Percentiles rank a stretch among this genome's conserved stretches.
phyloP scores from a whole-genome alignment of 352 stramenopile species.

The Phytophthora cryptogea region DNA sequence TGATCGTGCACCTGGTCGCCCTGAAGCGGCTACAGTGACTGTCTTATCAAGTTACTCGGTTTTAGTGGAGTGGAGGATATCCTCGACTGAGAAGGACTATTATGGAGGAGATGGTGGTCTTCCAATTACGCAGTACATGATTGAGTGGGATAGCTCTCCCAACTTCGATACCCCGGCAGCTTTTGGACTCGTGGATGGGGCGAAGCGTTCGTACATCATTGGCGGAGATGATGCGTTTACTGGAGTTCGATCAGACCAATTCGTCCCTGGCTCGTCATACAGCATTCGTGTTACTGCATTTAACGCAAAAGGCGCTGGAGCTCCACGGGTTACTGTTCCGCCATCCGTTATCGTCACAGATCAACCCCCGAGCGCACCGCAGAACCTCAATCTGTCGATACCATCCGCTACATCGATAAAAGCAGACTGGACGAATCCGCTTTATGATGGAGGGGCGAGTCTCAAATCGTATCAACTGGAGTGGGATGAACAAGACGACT shows the following conservation, averaged over 20 bases:
- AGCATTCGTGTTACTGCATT: constrained; percentile 79
- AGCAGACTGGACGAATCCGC: constrained; percentile 87
- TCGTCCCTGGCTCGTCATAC: constrained; percentile 83
- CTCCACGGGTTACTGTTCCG: constrained; percentile 42
- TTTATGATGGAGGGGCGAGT: constrained; percentile 91
- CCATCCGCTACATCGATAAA: constrained; percentile 75
- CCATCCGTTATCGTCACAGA: constrained; percentile 56
- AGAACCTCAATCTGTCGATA: constrained; percentile 58
- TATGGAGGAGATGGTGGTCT: constrained; percentile 93
- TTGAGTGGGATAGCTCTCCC: constrained; percentile 93
- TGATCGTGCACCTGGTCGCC: constrained; percentile 77
- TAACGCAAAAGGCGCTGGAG: constrained; percentile 75
- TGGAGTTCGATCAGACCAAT: constrained; percentile 81
- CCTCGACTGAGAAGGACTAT: constrained; percentile 77
- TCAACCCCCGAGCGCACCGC: constrained; percentile 63
- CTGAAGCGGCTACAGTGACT: constrained; percentile 58
- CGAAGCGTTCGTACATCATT: constrained; percentile 81
- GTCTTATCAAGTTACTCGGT: constrained; percentile 92
- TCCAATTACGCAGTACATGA: constrained; percentile 94
- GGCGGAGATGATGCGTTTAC: constrained; percentile 94
- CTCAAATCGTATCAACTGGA: constrained; percentile 76
- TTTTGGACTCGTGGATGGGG: constrained; percentile 61
- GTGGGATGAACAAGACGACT: constrained; percentile 84
- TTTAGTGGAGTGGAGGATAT: constrained; percentile 89
- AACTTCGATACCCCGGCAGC: constrained; percentile 91